Percentiles rank a stretch among this genome's conserved stretches.
Conservation (phyloP, 768 basidiomycete genomes). For the Macrolepiota fuliginosa region DNA sequence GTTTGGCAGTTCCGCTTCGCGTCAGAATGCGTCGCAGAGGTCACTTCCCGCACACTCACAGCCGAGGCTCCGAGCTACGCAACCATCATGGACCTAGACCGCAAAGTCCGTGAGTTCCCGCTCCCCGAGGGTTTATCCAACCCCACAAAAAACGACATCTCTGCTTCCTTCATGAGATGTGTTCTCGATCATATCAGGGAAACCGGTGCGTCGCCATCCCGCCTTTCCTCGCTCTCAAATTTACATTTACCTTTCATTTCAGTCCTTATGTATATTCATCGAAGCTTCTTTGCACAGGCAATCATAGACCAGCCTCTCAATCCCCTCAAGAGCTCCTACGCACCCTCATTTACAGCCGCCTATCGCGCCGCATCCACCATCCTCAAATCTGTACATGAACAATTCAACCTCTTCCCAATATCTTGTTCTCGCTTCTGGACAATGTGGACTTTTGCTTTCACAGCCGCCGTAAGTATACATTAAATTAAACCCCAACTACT, state of each 20-base stretch:
- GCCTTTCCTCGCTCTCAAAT: neutral
- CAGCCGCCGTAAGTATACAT: constrained; percentile 41
- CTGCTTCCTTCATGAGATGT: constrained; percentile 40
- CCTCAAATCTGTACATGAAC: constrained; percentile 46
- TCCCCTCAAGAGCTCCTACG: constrained; percentile 63
- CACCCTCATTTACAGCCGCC: constrained; percentile 62
- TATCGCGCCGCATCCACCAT: constrained; percentile 59
- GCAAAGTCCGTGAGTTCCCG: constrained; percentile 64
- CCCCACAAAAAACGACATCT: constrained; percentile 29
- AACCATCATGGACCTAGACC: constrained; percentile 66
- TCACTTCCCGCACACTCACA: constrained; percentile 57
- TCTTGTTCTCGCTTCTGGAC: constrained; percentile 56
- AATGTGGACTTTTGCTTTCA: constrained; percentile 61
- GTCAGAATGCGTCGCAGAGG: constrained; percentile 61
- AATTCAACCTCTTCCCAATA: constrained; percentile 44
- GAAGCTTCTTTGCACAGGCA: constrained; percentile 70
- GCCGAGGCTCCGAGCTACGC: constrained; percentile 63
- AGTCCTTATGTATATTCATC: constrained; percentile 65
- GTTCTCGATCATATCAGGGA: constrained; percentile 49
- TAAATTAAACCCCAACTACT: neutral
- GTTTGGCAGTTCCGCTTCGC: constrained; percentile 66
- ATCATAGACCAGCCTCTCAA: constrained; percentile 66
- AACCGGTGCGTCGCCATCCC: constrained; percentile 31
- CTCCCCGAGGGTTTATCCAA: constrained; percentile 46
- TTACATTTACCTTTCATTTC: neutral